Percentiles rank a stretch among this genome's conserved stretches.
Evolutionary conservation across 179 eudicot species (phyloP).

Genomic region (Camellia oleifera): DNA sequence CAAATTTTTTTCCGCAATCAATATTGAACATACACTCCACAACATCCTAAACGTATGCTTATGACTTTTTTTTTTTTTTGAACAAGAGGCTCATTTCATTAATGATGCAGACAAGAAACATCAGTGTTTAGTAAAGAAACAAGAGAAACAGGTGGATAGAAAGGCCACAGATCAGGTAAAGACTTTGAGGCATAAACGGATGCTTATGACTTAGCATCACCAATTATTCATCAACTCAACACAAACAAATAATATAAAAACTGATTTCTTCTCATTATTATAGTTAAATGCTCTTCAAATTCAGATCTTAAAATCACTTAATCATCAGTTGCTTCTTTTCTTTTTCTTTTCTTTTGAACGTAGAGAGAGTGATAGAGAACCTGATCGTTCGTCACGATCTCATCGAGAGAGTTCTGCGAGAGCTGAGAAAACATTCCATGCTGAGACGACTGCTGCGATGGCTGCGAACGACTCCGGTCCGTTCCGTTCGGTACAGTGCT

Average conservation of each 20-base stretch:
- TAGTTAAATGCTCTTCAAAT: neutral
- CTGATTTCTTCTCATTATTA: too few species aligned
- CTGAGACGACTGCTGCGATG: slow-evolving; percentile 72
- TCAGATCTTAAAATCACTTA: neutral
- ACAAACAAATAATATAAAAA: too few species aligned
- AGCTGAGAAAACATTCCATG: slow-evolving; percentile 67
- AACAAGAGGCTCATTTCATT: too few species aligned
- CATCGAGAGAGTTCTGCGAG: slow-evolving; percentile 81
- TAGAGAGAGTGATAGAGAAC: slow-evolving; percentile 13
- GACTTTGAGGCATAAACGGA: neutral
- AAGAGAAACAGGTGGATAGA: too few species aligned
- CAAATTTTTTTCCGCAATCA: too few species aligned
- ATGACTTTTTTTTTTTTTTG: neutral
- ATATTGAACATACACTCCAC: neutral
- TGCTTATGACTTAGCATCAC: neutral
- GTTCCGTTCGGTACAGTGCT: slow-evolving; percentile 25
- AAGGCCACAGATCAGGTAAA: too few species aligned
- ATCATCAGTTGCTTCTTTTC: too few species aligned
- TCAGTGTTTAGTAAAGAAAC: too few species aligned
- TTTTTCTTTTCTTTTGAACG: neutral
- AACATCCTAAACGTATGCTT: neutral
- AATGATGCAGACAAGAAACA: too few species aligned
- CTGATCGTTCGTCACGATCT: slow-evolving; percentile 46
- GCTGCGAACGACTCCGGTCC: slow-evolving; percentile 54
- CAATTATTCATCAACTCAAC: neutral